Conservation (phyloP, 805 yeast genomes). For the Candida pseudoglaebosa region DNA sequence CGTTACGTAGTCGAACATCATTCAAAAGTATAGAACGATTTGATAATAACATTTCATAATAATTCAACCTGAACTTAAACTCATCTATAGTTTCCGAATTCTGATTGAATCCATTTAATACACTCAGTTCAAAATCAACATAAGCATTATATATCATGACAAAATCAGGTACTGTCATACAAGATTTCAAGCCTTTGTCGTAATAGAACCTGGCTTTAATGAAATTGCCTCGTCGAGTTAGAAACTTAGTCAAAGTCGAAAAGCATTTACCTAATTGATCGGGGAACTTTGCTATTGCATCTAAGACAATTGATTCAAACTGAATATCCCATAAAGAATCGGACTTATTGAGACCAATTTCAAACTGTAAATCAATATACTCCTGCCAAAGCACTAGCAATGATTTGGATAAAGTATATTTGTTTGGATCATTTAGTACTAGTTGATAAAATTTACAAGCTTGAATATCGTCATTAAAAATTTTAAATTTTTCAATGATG, state of each 20-base stretch:
- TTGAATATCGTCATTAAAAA: conserved; percentile 21
- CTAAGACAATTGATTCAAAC: conserved; percentile 23
- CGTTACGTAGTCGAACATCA: conserved; percentile 63
- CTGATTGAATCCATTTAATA: conserved; percentile 14
- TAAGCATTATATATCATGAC: conserved; percentile 59
- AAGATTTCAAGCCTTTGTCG: conserved; percentile 44
- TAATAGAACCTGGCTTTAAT: conserved; percentile 30
- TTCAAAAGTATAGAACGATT: conserved; percentile 55
- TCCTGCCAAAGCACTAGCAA: conserved; percentile 46
- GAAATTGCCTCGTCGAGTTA: conserved; percentile 31
- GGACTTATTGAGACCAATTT: not conserved
- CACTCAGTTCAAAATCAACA: conserved; percentile 54
- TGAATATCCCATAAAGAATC: conserved; percentile 1
- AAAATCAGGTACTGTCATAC: conserved; percentile 58
- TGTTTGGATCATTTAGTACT: conserved; percentile 27
- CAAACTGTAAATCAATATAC: conserved; percentile 39
- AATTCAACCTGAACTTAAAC: conserved; percentile 42
- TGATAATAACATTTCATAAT: conserved; percentile 54
- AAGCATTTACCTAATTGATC: conserved; percentile 55
- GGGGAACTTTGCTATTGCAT: conserved; percentile 39
- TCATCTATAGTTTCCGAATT: conserved; percentile 10
- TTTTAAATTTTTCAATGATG: conserved; percentile 27
- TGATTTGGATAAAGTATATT: conserved; percentile 32
- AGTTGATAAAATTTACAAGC: conserved; percentile 29
- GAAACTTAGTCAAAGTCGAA: conserved; percentile 46